phyloP scores from a whole-genome alignment of 2,329 filamentous ascomycete genomes.

The Hypoxylon sp. region DNA sequence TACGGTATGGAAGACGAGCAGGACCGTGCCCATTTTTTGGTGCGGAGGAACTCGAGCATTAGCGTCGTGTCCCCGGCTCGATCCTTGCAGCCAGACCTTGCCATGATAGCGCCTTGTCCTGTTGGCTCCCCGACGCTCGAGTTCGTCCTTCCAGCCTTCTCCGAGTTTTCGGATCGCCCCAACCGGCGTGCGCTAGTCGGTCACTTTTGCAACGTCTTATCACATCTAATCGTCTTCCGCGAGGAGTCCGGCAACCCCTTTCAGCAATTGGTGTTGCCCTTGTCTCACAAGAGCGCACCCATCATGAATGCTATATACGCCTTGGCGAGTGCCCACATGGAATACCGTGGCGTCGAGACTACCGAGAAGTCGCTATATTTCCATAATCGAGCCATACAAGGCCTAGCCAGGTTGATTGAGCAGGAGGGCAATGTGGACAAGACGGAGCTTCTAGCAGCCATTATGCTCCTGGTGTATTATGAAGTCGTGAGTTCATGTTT shows the following conservation, averaged over 20 bases:
- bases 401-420: constrained; percentile 64
- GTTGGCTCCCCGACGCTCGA: constrained; percentile 55
- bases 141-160: constrained; percentile 61
- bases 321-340: constrained; percentile 82
- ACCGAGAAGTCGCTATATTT: constrained; percentile 65
- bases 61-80: constrained; percentile 35
- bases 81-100: constrained; percentile 48
- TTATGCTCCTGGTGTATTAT: constrained; percentile 69
- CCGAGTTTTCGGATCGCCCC: constrained; percentile 63
- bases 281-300: constrained; percentile 62
- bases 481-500: constrained; percentile 61
- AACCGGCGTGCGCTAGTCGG: constrained; percentile 65
- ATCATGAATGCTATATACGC: constrained; percentile 87
- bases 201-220: constrained; percentile 70
- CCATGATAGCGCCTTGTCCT: constrained; percentile 52
- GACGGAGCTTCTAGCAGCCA: constrained; percentile 67
- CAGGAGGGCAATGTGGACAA: constrained; percentile 57
- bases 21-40: constrained; percentile 24
- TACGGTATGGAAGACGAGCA: constrained; percentile 34
- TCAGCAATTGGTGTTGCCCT: constrained; percentile 67
- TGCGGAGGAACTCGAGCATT: constrained; percentile 35
- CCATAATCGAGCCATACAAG: constrained; percentile 66
- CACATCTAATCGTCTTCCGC: constrained; percentile 70
- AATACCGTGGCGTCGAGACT: constrained; percentile 65
- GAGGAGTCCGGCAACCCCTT: constrained; percentile 70